Evolutionary conservation across 345 rosid genomes (phyloP).

Genomic region (Brassica nigra): DNA sequence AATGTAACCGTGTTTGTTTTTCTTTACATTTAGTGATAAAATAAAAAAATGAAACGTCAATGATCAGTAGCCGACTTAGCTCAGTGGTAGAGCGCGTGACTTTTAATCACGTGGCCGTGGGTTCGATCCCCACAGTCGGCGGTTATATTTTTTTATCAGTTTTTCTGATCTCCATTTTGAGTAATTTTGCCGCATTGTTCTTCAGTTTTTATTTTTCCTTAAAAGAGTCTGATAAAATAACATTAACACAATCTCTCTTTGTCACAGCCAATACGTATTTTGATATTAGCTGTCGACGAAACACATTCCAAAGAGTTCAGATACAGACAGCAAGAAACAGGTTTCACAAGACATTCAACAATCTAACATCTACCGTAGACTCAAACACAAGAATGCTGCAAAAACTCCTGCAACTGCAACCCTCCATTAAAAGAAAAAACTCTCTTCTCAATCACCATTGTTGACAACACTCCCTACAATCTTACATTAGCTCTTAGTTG

Average conservation of each 20-base stretch:
- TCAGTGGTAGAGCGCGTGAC: slow-evolving; percentile 25
- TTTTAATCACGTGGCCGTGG: slow-evolving; percentile 22
- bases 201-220: background rate
- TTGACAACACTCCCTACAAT: background rate
- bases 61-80: slow-evolving; percentile 4
- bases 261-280: background rate
- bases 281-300: background rate
- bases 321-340: background rate
- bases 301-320: slow-evolving; percentile 6
- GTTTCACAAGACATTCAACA: slow-evolving; percentile 15
- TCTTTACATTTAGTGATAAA: background rate
- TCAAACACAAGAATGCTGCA: slow-evolving; percentile 14
- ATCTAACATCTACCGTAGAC: slow-evolving; percentile 14
- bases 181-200: background rate
- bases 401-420: slow-evolving; percentile 10
- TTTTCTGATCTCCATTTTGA: background rate
- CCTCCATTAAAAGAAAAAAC: background rate
- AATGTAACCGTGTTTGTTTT: background rate
- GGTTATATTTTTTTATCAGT: background rate
- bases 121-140: slow-evolving; percentile 24
- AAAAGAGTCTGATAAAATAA: background rate
- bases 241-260: background rate
- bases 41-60: too few species aligned
- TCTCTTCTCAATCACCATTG: slow-evolving; percentile 16
- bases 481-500: slow-evolving; percentile 11